phyloP scores from a whole-genome alignment of 2,329 filamentous ascomycete genomes.

The Xylaria sp. region DNA sequence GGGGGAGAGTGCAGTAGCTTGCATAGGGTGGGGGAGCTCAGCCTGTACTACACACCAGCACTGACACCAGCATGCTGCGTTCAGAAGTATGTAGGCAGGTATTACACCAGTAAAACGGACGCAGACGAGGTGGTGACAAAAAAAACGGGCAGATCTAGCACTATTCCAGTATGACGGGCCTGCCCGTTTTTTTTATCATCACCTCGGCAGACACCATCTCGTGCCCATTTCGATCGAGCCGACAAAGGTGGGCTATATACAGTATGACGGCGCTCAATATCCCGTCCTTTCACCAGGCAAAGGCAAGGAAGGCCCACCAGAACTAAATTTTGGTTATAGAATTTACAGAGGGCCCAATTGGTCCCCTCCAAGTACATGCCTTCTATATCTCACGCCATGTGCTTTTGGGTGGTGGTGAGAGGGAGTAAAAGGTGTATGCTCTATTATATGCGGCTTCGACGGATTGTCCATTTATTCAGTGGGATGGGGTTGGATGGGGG shows the following conservation, averaged over 20 bases:
- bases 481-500: neutral
- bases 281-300: conserved; percentile 1
- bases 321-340: neutral
- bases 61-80: neutral
- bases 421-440: neutral
- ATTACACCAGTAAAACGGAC: conserved; percentile 8
- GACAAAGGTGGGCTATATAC: neutral
- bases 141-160: no score
- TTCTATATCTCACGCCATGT: neutral
- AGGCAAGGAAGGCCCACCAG: neutral
- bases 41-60: conserved; percentile 11
- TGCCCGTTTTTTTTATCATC: no score
- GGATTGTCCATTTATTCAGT: conserved; percentile 6
- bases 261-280: conserved; percentile 4
- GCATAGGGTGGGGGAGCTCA: conserved; percentile 20
- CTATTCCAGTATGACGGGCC: no score
- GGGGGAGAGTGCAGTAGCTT: conserved; percentile 33
- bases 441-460: neutral
- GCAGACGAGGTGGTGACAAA: no score
- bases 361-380: neutral
- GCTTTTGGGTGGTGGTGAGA: neutral
- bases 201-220: neutral
- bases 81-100: neutral
- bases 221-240: conserved; percentile 7
- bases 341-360: conserved; percentile 5